These are phyloP conservation scores for Prunus dulcis DNA, from an alignment of 306 rosid genomes.

Conservation along the genomic window DNA sequence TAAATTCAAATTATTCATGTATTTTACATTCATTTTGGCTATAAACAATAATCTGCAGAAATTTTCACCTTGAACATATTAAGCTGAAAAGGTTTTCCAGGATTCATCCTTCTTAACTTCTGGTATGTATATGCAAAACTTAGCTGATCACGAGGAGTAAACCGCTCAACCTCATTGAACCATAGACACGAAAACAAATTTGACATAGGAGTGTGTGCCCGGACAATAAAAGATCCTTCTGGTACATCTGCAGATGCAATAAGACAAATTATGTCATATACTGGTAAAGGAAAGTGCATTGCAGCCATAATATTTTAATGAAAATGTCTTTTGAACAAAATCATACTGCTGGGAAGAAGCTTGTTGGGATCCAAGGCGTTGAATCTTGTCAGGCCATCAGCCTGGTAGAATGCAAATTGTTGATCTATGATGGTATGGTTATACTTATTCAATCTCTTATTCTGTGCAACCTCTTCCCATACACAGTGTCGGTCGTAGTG, in stretches of 20 bases:
- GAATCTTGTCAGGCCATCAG: slow-evolving; percentile 72
- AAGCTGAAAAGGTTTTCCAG: slow-evolving; percentile 73
- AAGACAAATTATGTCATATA: background rate
- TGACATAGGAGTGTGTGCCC: slow-evolving; percentile 97
- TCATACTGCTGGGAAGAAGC: slow-evolving; percentile 87
- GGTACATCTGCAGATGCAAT: slow-evolving; percentile 66
- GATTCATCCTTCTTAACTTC: slow-evolving; percentile 91
- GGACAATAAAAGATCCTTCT: slow-evolving; percentile 86
- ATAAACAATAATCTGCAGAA: slow-evolving; percentile 10
- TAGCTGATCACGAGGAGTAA: slow-evolving; percentile 98
- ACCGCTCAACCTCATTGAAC: slow-evolving; percentile 90
- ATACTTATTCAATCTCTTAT: slow-evolving; percentile 77
- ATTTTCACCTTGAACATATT: slow-evolving; percentile 89
- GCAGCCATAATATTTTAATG: slow-evolving; percentile 9
- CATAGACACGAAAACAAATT: slow-evolving; percentile 94
- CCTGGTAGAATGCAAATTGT: slow-evolving; percentile 68
- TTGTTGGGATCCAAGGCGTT: slow-evolving; percentile 67
- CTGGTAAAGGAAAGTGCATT: slow-evolving; percentile 3
- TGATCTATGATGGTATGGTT: slow-evolving; percentile 68
- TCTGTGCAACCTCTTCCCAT: slow-evolving; percentile 81
- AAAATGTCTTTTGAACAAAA: slow-evolving; percentile 6
- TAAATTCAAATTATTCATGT: background rate
- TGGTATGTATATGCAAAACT: slow-evolving; percentile 90
- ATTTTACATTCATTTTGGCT: slow-evolving; percentile 12
- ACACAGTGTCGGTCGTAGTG: slow-evolving; percentile 82